Evolutionary conservation across 495 filamentous ascomycete species (phyloP), one percentile per base, ranked within the genome.

Genomic region (Aspergillus avenaceus): DNA sequence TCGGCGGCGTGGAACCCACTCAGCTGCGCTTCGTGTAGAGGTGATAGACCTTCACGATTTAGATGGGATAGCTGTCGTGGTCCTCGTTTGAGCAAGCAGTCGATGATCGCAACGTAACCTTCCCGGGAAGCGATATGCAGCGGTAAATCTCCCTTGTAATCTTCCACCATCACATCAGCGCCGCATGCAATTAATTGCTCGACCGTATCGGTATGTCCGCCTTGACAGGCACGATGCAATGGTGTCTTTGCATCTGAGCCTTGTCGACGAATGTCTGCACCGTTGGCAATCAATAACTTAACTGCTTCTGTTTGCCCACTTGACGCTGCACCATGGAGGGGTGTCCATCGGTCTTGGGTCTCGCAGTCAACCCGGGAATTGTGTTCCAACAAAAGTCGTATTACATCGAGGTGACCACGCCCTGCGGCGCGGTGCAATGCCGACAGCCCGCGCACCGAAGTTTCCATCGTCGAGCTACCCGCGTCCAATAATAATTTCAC

Each of bases 191-290:
- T 22, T 0, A 56, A 23, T 5, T 43, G 16, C 22, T 22, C 12
- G 19, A 48, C 48, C 34, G 50, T 46, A 2, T 47, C 48, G 26
- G 47, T 25, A 41, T 51, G 37, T 5, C 54, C 54, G 23, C 37
- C 12, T 42, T 34, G 43, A 42, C 43, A 49, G 21, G 54, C 48
- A 24, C 49, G 54, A 27, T 56, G 54, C 19, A 56, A 29, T 21
- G 47, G 11, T 5, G 47, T 49, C n/a, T 31, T 22, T 5, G 23
- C 36, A 29, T 49, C 36, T 4, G 14, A 18, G 31, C 47, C 29
- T 2, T 16, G 9, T 16, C 23, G 47, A 21, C 32, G 22, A n/a
- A 49, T 14, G 31, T 49, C 25, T 9, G 47, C 47, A 5, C 47
- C 47, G 25, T 34, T 26, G 11, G 23, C 9, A 2, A 52, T 25